These are phyloP conservation scores for Xylariaceae sp. DNA, from an alignment of 2,329 filamentous ascomycete genomes.

Conservation along the genomic window DNA sequence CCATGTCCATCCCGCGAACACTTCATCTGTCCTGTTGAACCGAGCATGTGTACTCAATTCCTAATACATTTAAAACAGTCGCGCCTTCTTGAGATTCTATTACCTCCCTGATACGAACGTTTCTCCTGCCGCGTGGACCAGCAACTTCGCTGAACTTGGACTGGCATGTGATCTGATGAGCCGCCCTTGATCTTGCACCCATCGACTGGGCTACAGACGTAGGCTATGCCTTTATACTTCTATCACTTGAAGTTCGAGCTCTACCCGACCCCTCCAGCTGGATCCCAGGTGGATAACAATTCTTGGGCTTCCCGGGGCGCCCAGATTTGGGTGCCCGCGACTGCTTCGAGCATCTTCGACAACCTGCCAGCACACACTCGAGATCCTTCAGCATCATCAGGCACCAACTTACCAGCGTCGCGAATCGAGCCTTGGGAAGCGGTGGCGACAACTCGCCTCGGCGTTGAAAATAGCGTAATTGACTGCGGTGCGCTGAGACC, in stretches of 20 bases:
- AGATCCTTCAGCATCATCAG: conserved; percentile 9
- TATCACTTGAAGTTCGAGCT: conserved; percentile 65
- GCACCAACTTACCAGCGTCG: conserved; percentile 7
- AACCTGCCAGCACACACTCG: conserved; percentile 48
- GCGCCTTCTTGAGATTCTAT: conserved; percentile 20
- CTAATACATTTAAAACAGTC: conserved; percentile 2
- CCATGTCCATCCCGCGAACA: background rate
- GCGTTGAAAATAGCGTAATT: conserved; percentile 36
- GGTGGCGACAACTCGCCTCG: conserved; percentile 13
- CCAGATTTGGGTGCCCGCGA: conserved; percentile 47
- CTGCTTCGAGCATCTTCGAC: conserved; percentile 49
- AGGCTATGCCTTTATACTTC: conserved; percentile 56
- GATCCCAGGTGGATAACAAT: conserved; percentile 12
- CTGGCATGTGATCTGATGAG: conserved; percentile 6
- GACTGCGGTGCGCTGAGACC: conserved; percentile 45
- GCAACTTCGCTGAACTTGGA: conserved; percentile 7
- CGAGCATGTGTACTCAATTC: conserved; percentile 19
- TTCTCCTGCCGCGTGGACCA: background rate
- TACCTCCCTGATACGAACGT: conserved; percentile 19
- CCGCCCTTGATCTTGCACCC: background rate
- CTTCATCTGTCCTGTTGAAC: background rate
- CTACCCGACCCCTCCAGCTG: conserved; percentile 45
- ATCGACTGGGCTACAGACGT: conserved; percentile 6
- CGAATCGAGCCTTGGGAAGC: conserved; percentile 13
- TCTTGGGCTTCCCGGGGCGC: conserved; percentile 14